These are phyloP conservation scores for Cytidiella melzeri DNA, from an alignment of 768 basidiomycete genomes.

Conservation along the genomic window DNA sequence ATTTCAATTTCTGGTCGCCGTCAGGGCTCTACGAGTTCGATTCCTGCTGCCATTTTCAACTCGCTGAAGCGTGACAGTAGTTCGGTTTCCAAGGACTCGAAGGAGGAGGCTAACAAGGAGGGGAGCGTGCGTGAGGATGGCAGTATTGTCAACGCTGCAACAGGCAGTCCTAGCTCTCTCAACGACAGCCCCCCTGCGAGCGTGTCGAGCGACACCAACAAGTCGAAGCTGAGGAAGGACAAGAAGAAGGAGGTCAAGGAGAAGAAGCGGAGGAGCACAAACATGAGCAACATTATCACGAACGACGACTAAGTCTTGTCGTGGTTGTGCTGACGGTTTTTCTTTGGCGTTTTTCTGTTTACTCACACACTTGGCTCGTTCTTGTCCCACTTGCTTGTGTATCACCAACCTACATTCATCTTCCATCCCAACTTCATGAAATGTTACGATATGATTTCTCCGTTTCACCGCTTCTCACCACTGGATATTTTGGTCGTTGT, in stretches of 20 bases:
- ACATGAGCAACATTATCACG: no score
- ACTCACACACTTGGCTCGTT: background rate
- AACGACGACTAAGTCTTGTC: background rate
- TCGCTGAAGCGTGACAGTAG: conserved; percentile 47
- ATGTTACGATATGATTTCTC: conserved; percentile 2
- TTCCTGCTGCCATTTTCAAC: conserved; percentile 34
- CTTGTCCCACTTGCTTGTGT: background rate
- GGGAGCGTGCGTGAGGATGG: conserved; percentile 14
- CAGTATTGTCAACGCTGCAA: conserved; percentile 2
- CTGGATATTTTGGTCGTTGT: no score
- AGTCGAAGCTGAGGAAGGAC: conserved; percentile 38
- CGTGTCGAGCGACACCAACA: conserved; percentile 47
- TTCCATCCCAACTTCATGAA: background rate
- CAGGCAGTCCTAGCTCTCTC: conserved; percentile 11
- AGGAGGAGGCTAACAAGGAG: conserved; percentile 14
- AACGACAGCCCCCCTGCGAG: conserved; percentile 55
- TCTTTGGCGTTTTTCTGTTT: background rate
- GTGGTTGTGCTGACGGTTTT: conserved; percentile 11
- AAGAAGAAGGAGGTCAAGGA: conserved; percentile 52
- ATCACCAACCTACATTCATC: background rate
- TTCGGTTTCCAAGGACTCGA: conserved; percentile 26
- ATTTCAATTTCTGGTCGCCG: conserved; percentile 63
- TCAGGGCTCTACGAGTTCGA: conserved; percentile 39
- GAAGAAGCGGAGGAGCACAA: conserved; percentile 48
- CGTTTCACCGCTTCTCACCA: background rate